Evolutionary conservation across 176 grass and related monocot genomes (phyloP), one percentile per base, ranked within the genome.

Genomic region (Paspalum vaginatum): DNA sequence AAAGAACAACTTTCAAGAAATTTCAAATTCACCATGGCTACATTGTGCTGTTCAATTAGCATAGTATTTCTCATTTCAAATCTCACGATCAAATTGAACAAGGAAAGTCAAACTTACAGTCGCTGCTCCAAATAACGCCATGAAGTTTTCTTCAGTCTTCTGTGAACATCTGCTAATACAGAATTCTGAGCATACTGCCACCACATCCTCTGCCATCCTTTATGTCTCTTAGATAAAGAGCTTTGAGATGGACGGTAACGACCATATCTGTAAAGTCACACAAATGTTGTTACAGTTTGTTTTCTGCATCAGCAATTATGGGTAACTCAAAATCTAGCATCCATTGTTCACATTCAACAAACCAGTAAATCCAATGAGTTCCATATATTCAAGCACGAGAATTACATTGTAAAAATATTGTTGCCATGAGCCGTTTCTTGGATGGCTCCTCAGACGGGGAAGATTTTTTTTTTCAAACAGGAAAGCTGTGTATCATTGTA

Each of bases 121-220:
- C 92, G 90, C 62, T 87, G 75, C 37, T 86, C 83, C 60, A 98
- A 83, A 91, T 79, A 87, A 64, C 69, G 86, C 88, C 90, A 92
- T 75, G 92, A 98, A 74, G 85, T 87, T 88, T 88, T 98, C 80
- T 77, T 86, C 85, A 92, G 59, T 83, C 77, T 92, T 92, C 74
- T 82, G 65, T 40, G 51, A 85, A 98, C 88, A 75, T 98, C 92
- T 44, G 89, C 74, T 68, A 86, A 89, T 68, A 94, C 79, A 57
- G 92, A 94, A 21, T 87, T 62, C 84, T 74, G 63, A 63, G 92
- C 92, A 87, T 98, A 98, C 20, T 85, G 92, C 95, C 95, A 98
- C 90, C 88, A 94, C 69, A 72, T 85, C 82, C 20, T 90, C 70
- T 98, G 89, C 95, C 95, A 98, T 76, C 95, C 95, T 92, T 89